Conservation (phyloP, 768 basidiomycete genomes). For the Tremella yokohamensis region DNA sequence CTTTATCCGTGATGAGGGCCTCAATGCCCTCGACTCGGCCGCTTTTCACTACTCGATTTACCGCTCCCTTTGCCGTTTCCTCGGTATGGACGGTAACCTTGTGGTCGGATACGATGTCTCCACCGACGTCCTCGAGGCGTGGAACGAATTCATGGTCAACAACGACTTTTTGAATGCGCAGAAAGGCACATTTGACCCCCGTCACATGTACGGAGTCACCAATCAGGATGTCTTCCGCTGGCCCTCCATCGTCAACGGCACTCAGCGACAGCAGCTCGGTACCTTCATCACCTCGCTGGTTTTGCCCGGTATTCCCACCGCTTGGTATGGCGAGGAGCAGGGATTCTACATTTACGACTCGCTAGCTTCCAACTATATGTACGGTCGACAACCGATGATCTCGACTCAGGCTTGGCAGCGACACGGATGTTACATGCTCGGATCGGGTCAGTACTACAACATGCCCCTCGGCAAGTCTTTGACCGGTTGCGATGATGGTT, state of each 20-base stretch:
- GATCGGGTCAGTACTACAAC: slow-evolving; percentile 90
- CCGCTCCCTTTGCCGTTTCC: slow-evolving; percentile 75
- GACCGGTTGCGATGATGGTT: slow-evolving; percentile 80
- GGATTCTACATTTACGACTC: slow-evolving; percentile 78
- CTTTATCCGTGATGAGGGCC: slow-evolving; percentile 67
- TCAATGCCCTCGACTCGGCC: slow-evolving; percentile 67
- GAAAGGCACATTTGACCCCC: slow-evolving; percentile 67
- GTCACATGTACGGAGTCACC: slow-evolving; percentile 85
- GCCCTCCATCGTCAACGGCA: slow-evolving; percentile 83
- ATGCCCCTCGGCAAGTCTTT: slow-evolving; percentile 76
- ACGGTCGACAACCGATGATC: slow-evolving; percentile 87
- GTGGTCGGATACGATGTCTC: slow-evolving; percentile 82
- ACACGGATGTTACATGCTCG: slow-evolving; percentile 86
- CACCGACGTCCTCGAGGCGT: slow-evolving; percentile 77
- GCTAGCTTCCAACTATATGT: slow-evolving; percentile 82
- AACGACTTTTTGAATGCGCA: slow-evolving; percentile 78
- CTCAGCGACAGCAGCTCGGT: slow-evolving; percentile 68
- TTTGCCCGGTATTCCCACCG: slow-evolving; percentile 82
- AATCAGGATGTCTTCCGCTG: slow-evolving; percentile 95
- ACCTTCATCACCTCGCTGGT: slow-evolving; percentile 74
- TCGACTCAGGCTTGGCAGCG: slow-evolving; percentile 79
- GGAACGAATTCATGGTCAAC: slow-evolving; percentile 77
- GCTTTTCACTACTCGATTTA: slow-evolving; percentile 96
- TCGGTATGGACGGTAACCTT: slow-evolving; percentile 94
- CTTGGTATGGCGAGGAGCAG: slow-evolving; percentile 90